Percentiles rank a stretch among this genome's conserved stretches.
Conservation (phyloP, 2,329 filamentous ascomycete genomes). For the Fusarium transvaalense region DNA sequence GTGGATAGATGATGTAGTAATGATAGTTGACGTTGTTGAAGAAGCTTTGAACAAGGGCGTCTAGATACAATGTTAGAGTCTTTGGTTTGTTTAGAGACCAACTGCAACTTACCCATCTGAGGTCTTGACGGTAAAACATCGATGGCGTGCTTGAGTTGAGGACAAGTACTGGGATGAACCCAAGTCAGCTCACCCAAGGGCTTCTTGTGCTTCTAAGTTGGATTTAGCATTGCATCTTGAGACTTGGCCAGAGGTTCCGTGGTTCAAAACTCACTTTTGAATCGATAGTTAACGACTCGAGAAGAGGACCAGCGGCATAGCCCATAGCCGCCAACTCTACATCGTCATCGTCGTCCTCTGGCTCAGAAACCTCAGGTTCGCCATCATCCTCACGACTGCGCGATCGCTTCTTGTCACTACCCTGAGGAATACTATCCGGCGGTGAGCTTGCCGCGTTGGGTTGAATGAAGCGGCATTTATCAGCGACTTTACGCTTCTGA, state of each 20-base stretch:
- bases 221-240: background rate
- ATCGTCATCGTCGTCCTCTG: slow-evolving; percentile 45
- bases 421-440: slow-evolving; percentile 34
- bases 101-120: slow-evolving; percentile 49
- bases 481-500: slow-evolving; percentile 54
- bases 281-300: slow-evolving; percentile 45
- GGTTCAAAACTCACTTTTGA: slow-evolving; percentile 38
- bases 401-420: slow-evolving; percentile 43
- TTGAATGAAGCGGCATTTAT: slow-evolving; percentile 52
- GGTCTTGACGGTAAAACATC: slow-evolving; percentile 50
- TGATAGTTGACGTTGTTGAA: slow-evolving; percentile 54
- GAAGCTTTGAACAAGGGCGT: slow-evolving; percentile 54
- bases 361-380: slow-evolving; percentile 36
- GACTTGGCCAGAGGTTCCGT: no score
- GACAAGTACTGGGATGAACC: slow-evolving; percentile 42
- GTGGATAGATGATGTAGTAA: slow-evolving; percentile 55
- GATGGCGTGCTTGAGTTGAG: slow-evolving; percentile 51
- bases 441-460: slow-evolving; percentile 37
- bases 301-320: slow-evolving; percentile 51
- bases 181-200: slow-evolving; percentile 32
- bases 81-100: background rate
- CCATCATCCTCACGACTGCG: slow-evolving; percentile 37
- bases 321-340: slow-evolving; percentile 52
- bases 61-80: slow-evolving; percentile 36
- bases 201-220: slow-evolving; percentile 29